These are phyloP conservation scores for Graphium sp. DNA, from an alignment of 2,329 filamentous ascomycete genomes.

Conservation along the genomic window DNA sequence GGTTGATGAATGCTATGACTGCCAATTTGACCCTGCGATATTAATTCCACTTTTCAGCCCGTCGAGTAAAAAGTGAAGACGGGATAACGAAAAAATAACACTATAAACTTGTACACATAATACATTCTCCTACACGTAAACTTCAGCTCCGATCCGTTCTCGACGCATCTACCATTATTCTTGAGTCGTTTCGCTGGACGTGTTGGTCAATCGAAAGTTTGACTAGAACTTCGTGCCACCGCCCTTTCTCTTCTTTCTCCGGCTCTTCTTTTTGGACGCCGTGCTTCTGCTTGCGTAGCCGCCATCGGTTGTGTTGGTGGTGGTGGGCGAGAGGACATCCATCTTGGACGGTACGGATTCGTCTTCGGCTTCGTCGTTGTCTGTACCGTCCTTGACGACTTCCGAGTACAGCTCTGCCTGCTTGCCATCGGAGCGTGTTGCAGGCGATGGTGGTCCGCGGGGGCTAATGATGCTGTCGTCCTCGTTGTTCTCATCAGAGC, in stretches of 20 bases:
- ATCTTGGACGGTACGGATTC: too few species aligned
- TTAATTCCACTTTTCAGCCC: slow-evolving; percentile 6
- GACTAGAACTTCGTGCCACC: too few species aligned
- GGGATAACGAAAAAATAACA: too few species aligned
- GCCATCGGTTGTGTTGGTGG: neutral
- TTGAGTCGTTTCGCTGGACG: too few species aligned
- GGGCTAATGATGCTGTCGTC: neutral
- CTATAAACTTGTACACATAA: too few species aligned
- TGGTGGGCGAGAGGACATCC: neutral
- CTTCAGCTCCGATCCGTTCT: too few species aligned
- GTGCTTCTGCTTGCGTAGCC: neutral
- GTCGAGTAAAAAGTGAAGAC: too few species aligned
- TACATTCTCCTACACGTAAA: too few species aligned
- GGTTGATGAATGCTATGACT: neutral
- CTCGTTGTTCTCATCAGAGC: slow-evolving; percentile 8
- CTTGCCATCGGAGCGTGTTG: neutral
- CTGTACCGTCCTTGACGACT: neutral
- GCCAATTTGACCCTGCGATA: neutral
- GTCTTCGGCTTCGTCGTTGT: slow-evolving; percentile 1
- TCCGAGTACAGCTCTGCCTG: neutral
- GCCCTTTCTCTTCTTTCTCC: slow-evolving; percentile 5
- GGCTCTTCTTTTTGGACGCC: slow-evolving; percentile 5
- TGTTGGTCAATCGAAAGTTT: too few species aligned
- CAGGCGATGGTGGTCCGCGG: neutral
- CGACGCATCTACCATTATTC: too few species aligned